Evolutionary conservation across 192 early-diverging fungal genomes (phyloP).

Genomic region (Borealophlyctis nickersoniae): DNA sequence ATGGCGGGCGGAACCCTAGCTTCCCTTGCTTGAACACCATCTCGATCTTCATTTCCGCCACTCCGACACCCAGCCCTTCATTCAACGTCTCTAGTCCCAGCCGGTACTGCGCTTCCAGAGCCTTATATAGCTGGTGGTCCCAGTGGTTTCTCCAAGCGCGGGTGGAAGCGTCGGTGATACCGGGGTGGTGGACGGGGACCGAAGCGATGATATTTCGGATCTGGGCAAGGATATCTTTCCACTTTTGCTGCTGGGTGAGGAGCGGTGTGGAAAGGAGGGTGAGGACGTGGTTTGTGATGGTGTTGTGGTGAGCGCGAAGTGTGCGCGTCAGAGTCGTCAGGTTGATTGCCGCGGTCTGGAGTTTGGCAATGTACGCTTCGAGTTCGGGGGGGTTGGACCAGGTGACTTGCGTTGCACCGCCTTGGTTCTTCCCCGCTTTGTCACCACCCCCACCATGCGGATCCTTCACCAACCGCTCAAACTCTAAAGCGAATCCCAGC

Average conservation of each 20-base stretch:
- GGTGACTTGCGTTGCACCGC: conserved; percentile 20
- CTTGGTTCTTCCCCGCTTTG: neutral
- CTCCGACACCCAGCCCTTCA: conserved; percentile 38
- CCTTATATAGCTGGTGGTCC: conserved; percentile 61
- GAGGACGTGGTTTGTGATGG: conserved; percentile 39
- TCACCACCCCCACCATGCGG: conserved; percentile 23
- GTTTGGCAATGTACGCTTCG: conserved; percentile 43
- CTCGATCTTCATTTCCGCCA: conserved; percentile 59
- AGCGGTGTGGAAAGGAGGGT: conserved; percentile 41
- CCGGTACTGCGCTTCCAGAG: conserved; percentile 51
- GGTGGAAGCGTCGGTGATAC: conserved; percentile 38
- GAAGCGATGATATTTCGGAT: conserved; percentile 40
- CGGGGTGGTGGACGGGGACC: conserved; percentile 37
- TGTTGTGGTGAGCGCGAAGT: conserved; percentile 45
- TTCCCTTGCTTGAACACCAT: conserved; percentile 53
- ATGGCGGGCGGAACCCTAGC: conserved; percentile 51
- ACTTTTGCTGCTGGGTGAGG: conserved; percentile 48
- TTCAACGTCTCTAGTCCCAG: conserved; percentile 48
- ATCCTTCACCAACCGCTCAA: conserved; percentile 51
- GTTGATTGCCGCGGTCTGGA: conserved; percentile 41
- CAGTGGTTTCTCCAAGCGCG: conserved; percentile 52
- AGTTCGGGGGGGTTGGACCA: conserved; percentile 45
- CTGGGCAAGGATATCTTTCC: conserved; percentile 49
- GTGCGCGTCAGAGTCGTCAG: conserved; percentile 47
- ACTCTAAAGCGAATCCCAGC: conserved; percentile 45